phyloP scores from a whole-genome alignment of 768 basidiomycete species.

The Boletus sp. region DNA sequence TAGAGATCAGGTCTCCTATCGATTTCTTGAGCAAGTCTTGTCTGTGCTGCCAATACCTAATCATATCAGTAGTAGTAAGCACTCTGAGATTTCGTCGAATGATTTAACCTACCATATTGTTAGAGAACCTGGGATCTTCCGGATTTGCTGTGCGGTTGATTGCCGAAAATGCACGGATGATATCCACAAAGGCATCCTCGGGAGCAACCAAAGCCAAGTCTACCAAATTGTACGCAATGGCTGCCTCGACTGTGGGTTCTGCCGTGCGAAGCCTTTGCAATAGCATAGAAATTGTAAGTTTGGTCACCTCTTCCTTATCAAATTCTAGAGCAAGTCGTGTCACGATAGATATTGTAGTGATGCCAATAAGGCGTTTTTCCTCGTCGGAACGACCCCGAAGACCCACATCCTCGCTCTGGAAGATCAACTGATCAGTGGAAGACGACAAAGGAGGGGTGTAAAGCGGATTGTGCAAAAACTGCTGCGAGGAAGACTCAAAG shows the following conservation, averaged over 20 bases:
- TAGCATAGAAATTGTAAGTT: conserved; percentile 88
- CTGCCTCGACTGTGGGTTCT: conserved; percentile 86
- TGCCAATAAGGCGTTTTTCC: conserved; percentile 78
- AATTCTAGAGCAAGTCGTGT: conserved; percentile 87
- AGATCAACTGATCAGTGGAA: conserved; percentile 45
- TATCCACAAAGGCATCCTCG: conserved; percentile 73
- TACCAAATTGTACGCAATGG: conserved; percentile 88
- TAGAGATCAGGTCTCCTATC: conserved; percentile 72
- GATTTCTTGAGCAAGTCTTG: conserved; percentile 79
- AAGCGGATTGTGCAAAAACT: conserved; percentile 41
- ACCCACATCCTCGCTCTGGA: conserved; percentile 60
- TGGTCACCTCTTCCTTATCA: conserved; percentile 80
- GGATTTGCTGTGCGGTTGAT: conserved; percentile 86
- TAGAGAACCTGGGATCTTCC: conserved; percentile 84
- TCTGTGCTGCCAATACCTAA: conserved; percentile 87
- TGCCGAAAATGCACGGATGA: conserved; percentile 77
- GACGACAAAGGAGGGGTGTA: conserved; percentile 29
- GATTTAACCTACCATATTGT: conserved; percentile 68
- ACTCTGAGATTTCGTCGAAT: background rate
- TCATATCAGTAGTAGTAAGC: background rate
- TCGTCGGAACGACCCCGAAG: conserved; percentile 74
- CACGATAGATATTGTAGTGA: conserved; percentile 89
- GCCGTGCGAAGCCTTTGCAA: conserved; percentile 81
- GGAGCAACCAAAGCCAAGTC: conserved; percentile 82
- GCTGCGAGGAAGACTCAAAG: conserved; percentile 48